Evolutionary conservation across 192 early-diverging fungal genomes (phyloP), one percentile per base, ranked within the genome.

Genomic region (Pilobolus umbonatus): DNA sequence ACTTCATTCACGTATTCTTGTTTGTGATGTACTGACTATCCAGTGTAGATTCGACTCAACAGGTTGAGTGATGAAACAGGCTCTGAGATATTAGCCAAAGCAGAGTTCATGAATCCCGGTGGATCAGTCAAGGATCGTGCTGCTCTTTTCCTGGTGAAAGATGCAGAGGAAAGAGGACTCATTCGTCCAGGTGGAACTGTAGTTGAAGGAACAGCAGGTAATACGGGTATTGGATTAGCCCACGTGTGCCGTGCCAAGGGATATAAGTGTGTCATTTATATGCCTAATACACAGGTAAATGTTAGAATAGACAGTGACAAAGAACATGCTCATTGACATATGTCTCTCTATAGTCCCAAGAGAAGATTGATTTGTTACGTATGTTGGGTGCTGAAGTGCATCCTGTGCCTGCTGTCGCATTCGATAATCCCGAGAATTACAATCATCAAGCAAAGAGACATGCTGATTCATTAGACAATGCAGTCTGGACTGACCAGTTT

Each of bases 71-170:
- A 84, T 40, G 85, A 89, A 61, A 89, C 87, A 4, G 91, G 93
- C 30, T 86, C 88, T 69, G 81, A 93, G 39, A 92, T 98, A 56
- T 77, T 88, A 43, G 93, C 85, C 59, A 98, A 96, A 78, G 91
- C 93, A 45, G 96, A 98, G 79, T 95, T 88, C 71, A 92, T 95
- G 94, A 96, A 98, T 75, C 94, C 94, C 5, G 90, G 92, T 32
- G 94, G 95, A 2, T 92, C 89, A 15, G 94, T 98, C 61, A 98
- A 98, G 79, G 96, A 98, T 74, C 84, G 96, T 22, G 91, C 94
- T 5, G 96, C 96, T 0, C 78, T 96, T 28, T 95, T 79, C 71
- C 91, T 98, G 0, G 89, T 98, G 19, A 87, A 96, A 75, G 85
- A 95, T 54, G 95, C 96, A 28, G 96, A 98, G 67, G 81, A 89